phyloP scores from a whole-genome alignment of 176 grass and related monocot species.

The Saccharum officinarum region DNA sequence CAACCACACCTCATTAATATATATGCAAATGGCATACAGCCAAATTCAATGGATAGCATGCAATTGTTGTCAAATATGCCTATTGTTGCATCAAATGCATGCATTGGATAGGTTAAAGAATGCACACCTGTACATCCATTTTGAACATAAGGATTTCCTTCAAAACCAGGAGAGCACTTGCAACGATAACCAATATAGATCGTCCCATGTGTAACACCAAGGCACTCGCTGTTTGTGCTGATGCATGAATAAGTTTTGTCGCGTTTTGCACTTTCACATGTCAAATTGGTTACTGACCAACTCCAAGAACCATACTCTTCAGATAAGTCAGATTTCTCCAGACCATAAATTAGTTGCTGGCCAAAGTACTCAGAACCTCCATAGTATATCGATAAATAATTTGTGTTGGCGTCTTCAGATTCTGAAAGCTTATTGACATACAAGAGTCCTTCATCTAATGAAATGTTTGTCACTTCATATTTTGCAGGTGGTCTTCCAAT shows the following conservation, averaged over 20 bases:
- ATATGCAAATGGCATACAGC: not conserved
- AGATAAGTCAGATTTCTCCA: constrained; percentile 27
- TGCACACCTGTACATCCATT: constrained; percentile 40
- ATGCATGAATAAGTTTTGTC: constrained; percentile 25
- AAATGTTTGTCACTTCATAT: constrained; percentile 48
- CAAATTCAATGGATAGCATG: not conserved
- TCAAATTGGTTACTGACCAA: constrained; percentile 25
- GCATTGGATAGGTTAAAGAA: not conserved
- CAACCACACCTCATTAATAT: not conserved
- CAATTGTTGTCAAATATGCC: not conserved
- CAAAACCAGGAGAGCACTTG: constrained; percentile 1
- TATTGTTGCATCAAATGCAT: not conserved
- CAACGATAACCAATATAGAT: constrained; percentile 37
- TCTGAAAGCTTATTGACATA: constrained; percentile 41
- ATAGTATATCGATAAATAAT: constrained; percentile 38
- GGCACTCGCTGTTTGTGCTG: constrained; percentile 34
- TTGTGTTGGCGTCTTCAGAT: constrained; percentile 14
- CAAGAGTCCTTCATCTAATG: constrained; percentile 32
- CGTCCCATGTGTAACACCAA: constrained; percentile 22
- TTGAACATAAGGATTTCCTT: constrained; percentile 23
- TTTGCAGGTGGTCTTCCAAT: constrained; percentile 30
- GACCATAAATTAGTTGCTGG: constrained; percentile 39
- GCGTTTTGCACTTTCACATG: constrained; percentile 22
- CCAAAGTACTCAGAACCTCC: constrained; percentile 39
- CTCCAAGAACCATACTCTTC: constrained; percentile 33